phyloP scores from a whole-genome alignment of 139 green algal species.

The Chlamydomonas sphaeroides region DNA sequence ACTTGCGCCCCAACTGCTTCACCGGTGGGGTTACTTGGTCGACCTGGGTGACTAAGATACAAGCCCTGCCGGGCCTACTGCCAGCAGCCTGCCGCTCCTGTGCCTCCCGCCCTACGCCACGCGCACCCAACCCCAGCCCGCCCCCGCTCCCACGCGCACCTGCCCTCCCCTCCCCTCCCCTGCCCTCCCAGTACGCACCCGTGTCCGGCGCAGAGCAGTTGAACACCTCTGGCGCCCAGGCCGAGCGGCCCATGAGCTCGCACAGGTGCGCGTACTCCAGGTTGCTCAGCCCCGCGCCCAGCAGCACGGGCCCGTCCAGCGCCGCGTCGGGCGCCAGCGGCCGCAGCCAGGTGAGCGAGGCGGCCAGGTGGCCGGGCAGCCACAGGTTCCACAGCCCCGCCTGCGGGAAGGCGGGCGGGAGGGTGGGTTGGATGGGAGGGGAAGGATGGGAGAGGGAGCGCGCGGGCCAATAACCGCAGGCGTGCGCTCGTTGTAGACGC shows the following conservation, averaged over 20 bases:
- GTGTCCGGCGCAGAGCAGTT: constrained; percentile 99
- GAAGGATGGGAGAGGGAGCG: neutral
- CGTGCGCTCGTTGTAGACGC: too few relatives aligned
- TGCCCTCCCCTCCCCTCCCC: too few relatives aligned
- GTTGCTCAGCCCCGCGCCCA: constrained; percentile 88
- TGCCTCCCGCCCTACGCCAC: too few relatives aligned
- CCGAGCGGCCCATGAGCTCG: constrained; percentile 79
- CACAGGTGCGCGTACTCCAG: constrained; percentile 93
- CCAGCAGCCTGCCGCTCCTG: too few relatives aligned
- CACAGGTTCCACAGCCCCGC: constrained; percentile 98
- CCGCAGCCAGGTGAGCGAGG: constrained; percentile 32
- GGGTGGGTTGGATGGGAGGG: neutral
- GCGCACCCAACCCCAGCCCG: neutral
- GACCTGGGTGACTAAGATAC: too few relatives aligned
- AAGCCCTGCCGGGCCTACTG: too few relatives aligned
- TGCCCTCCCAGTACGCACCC: constrained; percentile 30
- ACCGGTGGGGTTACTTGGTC: too few relatives aligned
- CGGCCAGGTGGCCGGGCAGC: constrained; percentile 70
- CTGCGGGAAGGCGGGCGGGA: neutral
- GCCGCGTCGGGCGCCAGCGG: too few relatives aligned
- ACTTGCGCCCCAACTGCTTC: too few relatives aligned
- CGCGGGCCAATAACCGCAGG: too few relatives aligned
- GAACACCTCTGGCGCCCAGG: constrained; percentile 94
- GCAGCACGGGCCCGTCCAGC: constrained; percentile 48
- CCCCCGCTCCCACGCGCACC: too few relatives aligned